These are phyloP conservation scores for Knufia fluminis DNA, from an alignment of 2,329 filamentous ascomycete genomes.

Conservation along the genomic window DNA sequence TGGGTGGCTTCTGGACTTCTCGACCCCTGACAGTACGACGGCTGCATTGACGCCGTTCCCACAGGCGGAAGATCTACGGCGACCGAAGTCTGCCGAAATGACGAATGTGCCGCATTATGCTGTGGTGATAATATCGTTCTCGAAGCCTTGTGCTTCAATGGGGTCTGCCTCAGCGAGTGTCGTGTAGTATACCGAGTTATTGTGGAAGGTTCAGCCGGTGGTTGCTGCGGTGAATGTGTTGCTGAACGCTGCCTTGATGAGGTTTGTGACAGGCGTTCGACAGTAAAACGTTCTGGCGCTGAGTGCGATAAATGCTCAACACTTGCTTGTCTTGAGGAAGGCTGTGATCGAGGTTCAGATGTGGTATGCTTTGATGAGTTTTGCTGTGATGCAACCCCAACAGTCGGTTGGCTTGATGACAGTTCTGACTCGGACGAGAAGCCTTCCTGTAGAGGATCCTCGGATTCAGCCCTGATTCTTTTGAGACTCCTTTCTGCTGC, in stretches of 20 bases:
- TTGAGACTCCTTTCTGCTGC: not conserved
- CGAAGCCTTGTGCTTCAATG: too few species aligned
- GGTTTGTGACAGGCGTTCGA: not conserved
- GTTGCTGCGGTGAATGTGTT: not conserved
- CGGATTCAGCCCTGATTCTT: constrained; percentile 15
- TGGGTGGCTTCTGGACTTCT: too few species aligned
- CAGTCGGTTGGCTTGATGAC: not conserved
- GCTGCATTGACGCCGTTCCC: too few species aligned
- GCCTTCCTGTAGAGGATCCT: constrained; percentile 22
- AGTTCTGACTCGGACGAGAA: constrained; percentile 7
- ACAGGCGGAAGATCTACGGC: too few species aligned
- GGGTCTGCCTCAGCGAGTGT: too few species aligned
- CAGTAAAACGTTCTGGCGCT: not conserved
- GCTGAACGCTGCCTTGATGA: not conserved
- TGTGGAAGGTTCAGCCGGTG: not conserved
- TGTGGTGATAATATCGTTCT: too few species aligned
- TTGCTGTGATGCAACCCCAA: not conserved
- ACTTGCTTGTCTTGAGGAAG: not conserved
- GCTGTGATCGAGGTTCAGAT: too few species aligned
- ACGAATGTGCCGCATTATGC: too few species aligned
- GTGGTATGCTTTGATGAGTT: too few species aligned
- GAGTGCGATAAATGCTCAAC: not conserved
- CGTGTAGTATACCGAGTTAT: too few species aligned
- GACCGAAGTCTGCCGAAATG: too few species aligned
- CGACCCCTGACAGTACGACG: too few species aligned